Base-by-base conservation (phyloP, 1,139 yeast species). In the Candida pseudoviswanathii region DNA sequence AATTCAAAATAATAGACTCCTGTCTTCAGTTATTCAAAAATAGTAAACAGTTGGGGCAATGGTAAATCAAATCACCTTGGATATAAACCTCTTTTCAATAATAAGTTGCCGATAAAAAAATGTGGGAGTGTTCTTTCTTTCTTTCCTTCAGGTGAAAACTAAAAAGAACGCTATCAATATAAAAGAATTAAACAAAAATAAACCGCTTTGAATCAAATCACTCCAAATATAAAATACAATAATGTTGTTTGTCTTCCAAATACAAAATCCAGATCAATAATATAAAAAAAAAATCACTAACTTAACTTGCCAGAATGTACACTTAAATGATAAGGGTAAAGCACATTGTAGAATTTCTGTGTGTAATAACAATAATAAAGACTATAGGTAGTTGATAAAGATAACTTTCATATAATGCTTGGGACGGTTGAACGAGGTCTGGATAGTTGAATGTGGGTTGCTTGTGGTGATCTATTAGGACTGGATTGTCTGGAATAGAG, bases 1-100 rank as follows among this genome's bases (percentile, higher is more conserved):
- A 44, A 47, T 43, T 45, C 51, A 39, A 46, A 40, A 40, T 42
- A 45, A 36, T 16, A 33, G 45, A 43, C 45, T 43, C 26, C 45
- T 43, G 45, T 43, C 8, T 43, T 26, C 36, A 7, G 25, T 21
- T 36, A 36, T 36, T 16, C 21, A 36, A 29, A 30, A 45, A 32
- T 16, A 16, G n/a, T 9, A 10, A n/a, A 16, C 16, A 16, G 16
- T 16, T 16, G 16, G 16, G 16, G 16, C 16, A 41, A 41, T 32
- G 41, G 40, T 41, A 21, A 38, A 41, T 27, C 26, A 41, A 11
- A 26, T 29, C 34, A 32, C 38, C n/a, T 41, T 31, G 36, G 41
- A 41, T 41, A 46, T 16, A 41, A 36, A 21, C 8, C 7, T n/a
- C 5, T n/a, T 31, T 32, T 9, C 33, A n/a, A 22, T 31, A 32